Evolutionary conservation across 2,329 filamentous ascomycete species (phyloP), one percentile per base, ranked within the genome.

Genomic region (Chaetomiaceae sp.): DNA sequence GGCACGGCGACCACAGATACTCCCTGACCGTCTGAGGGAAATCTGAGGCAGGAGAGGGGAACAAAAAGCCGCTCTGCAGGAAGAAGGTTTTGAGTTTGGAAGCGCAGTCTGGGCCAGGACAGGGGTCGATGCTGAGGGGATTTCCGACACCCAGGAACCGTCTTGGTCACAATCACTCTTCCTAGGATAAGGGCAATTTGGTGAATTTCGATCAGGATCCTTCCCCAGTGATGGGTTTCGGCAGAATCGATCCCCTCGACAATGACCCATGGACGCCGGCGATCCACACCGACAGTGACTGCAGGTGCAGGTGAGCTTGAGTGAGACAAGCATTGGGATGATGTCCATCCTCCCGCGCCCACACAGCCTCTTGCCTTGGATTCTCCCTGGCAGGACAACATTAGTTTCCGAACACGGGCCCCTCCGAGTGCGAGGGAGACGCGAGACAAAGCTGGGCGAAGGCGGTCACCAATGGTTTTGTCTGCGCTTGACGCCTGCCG

Each of bases 101-200:
- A 33, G n/a, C 15, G 25, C 5, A 9, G 25, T 27, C 6, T 9
- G 25, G 9, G 31, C 39, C 47, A 45, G 48, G 33, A 29, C 40
- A 29, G 43, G 45, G 20, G 46, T 37, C 44, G 42, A 52, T 43
- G 55, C 22, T 57, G 53, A 56, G 56, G 53, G 48, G 51, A 55
- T 59, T 61, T 59, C 51, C 51, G 44, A 25, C 39, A 39, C 36
- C 40, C 31, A 23, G 23, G 22, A 27, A 19, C 8, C 9, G 36
- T 38, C 36, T 11, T 12, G 22, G 38, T 12, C 22, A 25, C 22
- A 23, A 14, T 15, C 19, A 14, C 4, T 11, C 34, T 3, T 7
- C 17, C 17, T 19, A 37, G 8, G 34, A 17, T 17, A 37, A 17
- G 17, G 34, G 12, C 6, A 19, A 15, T 15, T n/a, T 37, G n/a